These are phyloP conservation scores for Cladophialophora chaetospira DNA, from an alignment of 2,329 filamentous ascomycete species.

Conservation along the genomic window DNA sequence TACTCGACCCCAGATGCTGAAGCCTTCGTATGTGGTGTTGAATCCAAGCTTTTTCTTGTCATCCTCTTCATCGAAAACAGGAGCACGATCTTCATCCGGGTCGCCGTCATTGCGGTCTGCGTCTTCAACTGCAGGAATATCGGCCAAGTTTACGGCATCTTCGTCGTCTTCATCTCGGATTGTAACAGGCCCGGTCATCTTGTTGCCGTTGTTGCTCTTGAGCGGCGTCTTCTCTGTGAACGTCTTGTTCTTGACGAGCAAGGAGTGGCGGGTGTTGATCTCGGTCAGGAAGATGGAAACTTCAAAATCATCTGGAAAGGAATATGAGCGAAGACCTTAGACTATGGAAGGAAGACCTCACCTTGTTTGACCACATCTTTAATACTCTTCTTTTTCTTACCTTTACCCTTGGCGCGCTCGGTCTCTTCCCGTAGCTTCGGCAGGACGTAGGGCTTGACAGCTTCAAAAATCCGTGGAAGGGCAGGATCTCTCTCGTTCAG, in stretches of 20 bases:
- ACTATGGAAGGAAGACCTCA: slow-evolving; percentile 41
- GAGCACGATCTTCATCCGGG: slow-evolving; percentile 2
- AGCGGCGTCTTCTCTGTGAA: slow-evolving; percentile 59
- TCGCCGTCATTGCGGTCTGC: slow-evolving; percentile 15
- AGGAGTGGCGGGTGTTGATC: slow-evolving; percentile 77
- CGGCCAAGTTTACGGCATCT: slow-evolving; percentile 42
- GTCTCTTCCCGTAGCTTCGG: slow-evolving; percentile 90
- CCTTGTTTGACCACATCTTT: slow-evolving; percentile 86
- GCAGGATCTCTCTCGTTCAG: slow-evolving; percentile 74
- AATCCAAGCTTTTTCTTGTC: slow-evolving; percentile 91
- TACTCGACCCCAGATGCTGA: slow-evolving; percentile 91
- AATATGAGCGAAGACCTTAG: not conserved
- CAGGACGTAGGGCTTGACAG: slow-evolving; percentile 79
- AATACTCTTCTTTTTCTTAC: slow-evolving; percentile 74
- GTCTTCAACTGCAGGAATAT: slow-evolving; percentile 28
- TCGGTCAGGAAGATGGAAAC: slow-evolving; percentile 92
- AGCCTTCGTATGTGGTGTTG: slow-evolving; percentile 89
- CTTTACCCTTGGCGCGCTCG: slow-evolving; percentile 59
- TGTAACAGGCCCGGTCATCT: slow-evolving; percentile 54
- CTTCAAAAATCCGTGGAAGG: slow-evolving; percentile 79
- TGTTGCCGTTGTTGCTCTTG: slow-evolving; percentile 62
- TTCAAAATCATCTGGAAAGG: slow-evolving; percentile 79
- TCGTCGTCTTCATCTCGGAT: slow-evolving; percentile 64
- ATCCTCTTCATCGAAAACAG: slow-evolving; percentile 45
- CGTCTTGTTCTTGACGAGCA: slow-evolving; percentile 82